Conservation (phyloP, 441 rosid genomes). For the Corymbia citriodora region DNA sequence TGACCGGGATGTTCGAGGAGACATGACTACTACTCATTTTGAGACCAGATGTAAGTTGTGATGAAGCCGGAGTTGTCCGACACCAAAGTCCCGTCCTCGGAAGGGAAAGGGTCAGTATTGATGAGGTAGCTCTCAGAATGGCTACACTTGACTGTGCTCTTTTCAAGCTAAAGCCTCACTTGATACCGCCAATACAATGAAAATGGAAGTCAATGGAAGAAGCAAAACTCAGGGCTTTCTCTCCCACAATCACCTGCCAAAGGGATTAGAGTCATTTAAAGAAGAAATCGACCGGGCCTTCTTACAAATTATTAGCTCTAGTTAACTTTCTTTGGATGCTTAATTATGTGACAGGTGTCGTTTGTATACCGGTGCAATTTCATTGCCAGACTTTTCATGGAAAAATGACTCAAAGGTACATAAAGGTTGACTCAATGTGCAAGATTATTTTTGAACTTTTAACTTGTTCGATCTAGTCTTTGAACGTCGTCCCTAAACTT, state of each 20-base stretch:
- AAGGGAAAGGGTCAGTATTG: neutral
- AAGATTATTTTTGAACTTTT: neutral
- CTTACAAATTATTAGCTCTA: neutral
- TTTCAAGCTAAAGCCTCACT: neutral
- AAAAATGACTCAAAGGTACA: neutral
- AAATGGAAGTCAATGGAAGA: neutral
- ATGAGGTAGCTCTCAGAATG: neutral
- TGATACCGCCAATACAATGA: neutral
- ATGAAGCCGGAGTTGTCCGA: neutral
- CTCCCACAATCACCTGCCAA: neutral
- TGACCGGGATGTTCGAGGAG: neutral
- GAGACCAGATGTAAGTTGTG: neutral
- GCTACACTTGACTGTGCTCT: neutral
- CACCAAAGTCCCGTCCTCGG: neutral
- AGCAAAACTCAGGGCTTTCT: neutral
- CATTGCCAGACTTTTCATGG: neutral
- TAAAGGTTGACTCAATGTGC: accelerated
- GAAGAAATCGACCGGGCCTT: neutral
- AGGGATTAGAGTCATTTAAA: neutral
- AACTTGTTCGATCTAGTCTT: neutral
- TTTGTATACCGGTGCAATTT: neutral
- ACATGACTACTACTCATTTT: neutral
- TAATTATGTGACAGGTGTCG: neutral
- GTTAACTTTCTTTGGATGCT: neutral
- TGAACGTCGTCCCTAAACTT: neutral